A percentile compares a stretch with the other conserved stretches of the same genome.
These are phyloP conservation scores for Globisporangium perplexum DNA, from an alignment of 352 stramenopile genomes.

Conservation along the genomic window DNA sequence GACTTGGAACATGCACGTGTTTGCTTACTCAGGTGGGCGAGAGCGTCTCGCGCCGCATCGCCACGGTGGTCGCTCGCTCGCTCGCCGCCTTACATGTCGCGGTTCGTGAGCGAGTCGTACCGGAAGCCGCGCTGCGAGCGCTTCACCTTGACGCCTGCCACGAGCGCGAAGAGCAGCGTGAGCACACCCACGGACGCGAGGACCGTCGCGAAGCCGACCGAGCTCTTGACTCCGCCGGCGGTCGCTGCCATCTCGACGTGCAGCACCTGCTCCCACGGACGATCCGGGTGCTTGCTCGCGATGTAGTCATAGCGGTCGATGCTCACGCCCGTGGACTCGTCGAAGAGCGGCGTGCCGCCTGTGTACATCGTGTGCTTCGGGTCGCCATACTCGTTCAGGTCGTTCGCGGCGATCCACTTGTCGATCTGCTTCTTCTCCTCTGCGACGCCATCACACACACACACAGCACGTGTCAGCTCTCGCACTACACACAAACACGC, in stretches of 20 bases:
- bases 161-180: conserved; percentile 24
- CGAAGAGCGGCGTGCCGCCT: conserved; percentile 74
- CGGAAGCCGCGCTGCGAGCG: conserved; percentile 31
- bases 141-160: conserved; percentile 23
- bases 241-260: conserved; percentile 11
- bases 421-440: conserved; percentile 28
- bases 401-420: conserved; percentile 8
- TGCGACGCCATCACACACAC: neutral
- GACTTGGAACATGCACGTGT: neutral
- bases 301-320: conserved; percentile 72
- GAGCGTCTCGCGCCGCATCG: too few species aligned
- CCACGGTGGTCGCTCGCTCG: neutral
- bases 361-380: conserved; percentile 46
- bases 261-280: conserved; percentile 41
- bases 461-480: neutral
- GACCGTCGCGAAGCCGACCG: conserved; percentile 8
- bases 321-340: conserved; percentile 51
- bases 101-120: conserved; percentile 48
- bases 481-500: neutral
- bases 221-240: neutral
- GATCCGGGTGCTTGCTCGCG: conserved; percentile 35
- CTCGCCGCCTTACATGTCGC: conserved; percentile 13
- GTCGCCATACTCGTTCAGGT: conserved; percentile 10
- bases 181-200: conserved; percentile 19
- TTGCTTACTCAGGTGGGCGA: neutral